These are phyloP conservation scores for Leptomonas pyrrhocoris DNA, from an alignment of 208 protist species.

Conservation along the genomic window DNA sequence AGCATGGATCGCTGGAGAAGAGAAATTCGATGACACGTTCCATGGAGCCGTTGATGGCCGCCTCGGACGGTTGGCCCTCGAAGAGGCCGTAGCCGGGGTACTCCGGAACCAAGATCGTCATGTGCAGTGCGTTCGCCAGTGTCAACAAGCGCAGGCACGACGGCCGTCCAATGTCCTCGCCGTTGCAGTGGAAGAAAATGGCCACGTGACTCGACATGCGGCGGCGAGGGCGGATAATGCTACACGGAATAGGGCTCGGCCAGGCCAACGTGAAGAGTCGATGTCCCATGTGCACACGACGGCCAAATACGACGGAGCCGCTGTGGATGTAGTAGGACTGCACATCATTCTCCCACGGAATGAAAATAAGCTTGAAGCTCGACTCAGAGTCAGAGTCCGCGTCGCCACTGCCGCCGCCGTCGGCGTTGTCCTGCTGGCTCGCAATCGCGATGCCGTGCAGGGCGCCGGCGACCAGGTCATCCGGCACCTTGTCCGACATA, in stretches of 20 bases:
- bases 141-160: slow-evolving; percentile 38
- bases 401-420: neutral
- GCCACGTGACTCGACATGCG: slow-evolving; percentile 56
- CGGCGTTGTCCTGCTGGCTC: neutral
- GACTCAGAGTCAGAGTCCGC: slow-evolving; percentile 14
- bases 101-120: slow-evolving; percentile 49
- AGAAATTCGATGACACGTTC: slow-evolving; percentile 53
- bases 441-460: slow-evolving; percentile 24
- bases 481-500: slow-evolving; percentile 20
- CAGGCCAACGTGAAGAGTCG: slow-evolving; percentile 22
- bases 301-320: slow-evolving; percentile 40
- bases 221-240: slow-evolving; percentile 43
- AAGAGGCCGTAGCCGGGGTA: slow-evolving; percentile 55
- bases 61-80: slow-evolving; percentile 36
- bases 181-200: slow-evolving; percentile 59
- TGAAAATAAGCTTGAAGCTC: slow-evolving; percentile 44
- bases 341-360: slow-evolving; percentile 40
- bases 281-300: slow-evolving; percentile 24
- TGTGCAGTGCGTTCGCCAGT: slow-evolving; percentile 52
- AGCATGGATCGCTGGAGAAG: slow-evolving; percentile 34
- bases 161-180: slow-evolving; percentile 48
- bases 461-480: slow-evolving; percentile 16
- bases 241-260: slow-evolving; percentile 46
- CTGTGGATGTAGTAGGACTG: slow-evolving; percentile 42
- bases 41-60: slow-evolving; percentile 43